These are phyloP conservation scores for Ustulina deusta DNA, from an alignment of 2,329 filamentous ascomycete species.

Conservation along the genomic window DNA sequence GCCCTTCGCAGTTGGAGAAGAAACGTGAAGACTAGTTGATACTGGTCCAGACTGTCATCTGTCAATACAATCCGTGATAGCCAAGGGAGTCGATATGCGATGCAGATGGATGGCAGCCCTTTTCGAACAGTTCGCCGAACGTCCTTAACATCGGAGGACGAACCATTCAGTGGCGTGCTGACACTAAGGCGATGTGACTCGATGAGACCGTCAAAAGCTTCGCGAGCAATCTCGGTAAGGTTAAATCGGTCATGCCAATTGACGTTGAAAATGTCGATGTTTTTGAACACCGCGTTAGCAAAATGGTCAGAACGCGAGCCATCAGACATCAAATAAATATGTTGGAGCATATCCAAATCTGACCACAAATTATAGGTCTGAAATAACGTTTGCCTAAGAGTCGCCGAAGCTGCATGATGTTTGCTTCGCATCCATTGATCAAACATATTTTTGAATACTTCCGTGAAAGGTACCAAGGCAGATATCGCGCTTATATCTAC, in stretches of 20 bases:
- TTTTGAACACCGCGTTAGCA: slow-evolving; percentile 77
- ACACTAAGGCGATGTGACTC: slow-evolving; percentile 74
- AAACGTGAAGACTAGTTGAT: slow-evolving; percentile 79
- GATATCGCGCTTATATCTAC: slow-evolving; percentile 67
- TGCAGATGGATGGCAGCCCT: slow-evolving; percentile 70
- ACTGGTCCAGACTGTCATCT: slow-evolving; percentile 70
- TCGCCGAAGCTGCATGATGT: slow-evolving; percentile 75
- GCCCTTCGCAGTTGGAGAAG: slow-evolving; percentile 83
- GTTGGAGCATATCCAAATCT: slow-evolving; percentile 74
- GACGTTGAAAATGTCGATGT: slow-evolving; percentile 71
- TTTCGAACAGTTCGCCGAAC: slow-evolving; percentile 70
- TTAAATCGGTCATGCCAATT: slow-evolving; percentile 86
- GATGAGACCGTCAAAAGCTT: slow-evolving; percentile 71
- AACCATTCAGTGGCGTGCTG: slow-evolving; percentile 58
- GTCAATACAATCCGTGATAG: slow-evolving; percentile 79
- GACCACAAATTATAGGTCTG: slow-evolving; percentile 74
- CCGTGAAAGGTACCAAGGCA: slow-evolving; percentile 74
- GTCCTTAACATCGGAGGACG: slow-evolving; percentile 58
- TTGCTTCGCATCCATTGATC: slow-evolving; percentile 81
- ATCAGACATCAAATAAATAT: slow-evolving; percentile 82
- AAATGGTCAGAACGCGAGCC: slow-evolving; percentile 75
- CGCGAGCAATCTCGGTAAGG: slow-evolving; percentile 81
- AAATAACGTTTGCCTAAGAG: slow-evolving; percentile 75
- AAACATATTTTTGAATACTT: slow-evolving; percentile 79
- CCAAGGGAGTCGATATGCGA: slow-evolving; percentile 77